Evolutionary conservation across 331 rosid species (phyloP).

Genomic region (Rhamnella rubrinervis): DNA sequence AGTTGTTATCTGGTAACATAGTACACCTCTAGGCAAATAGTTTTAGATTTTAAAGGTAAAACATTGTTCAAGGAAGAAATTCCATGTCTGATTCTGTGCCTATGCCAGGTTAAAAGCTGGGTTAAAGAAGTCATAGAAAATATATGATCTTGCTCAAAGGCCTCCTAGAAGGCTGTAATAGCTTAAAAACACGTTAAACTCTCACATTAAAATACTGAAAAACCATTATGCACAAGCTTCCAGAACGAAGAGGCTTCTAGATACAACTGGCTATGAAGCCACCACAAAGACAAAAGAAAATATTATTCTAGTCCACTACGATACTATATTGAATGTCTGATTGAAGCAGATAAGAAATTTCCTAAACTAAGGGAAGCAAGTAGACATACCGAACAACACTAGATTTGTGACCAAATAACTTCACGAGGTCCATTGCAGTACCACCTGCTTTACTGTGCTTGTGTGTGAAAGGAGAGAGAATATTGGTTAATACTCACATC

Average conservation of each 20-base stretch:
- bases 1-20: too few species aligned
- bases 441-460: constrained; percentile 67
- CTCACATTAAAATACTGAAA: too few species aligned
- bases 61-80: too few species aligned
- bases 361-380: neutral
- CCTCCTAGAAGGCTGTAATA: neutral
- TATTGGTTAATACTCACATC: constrained; percentile 12
- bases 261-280: too few species aligned
- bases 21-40: too few species aligned
- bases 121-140: constrained; percentile 1
- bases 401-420: constrained; percentile 81
- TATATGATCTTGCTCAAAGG: neutral
- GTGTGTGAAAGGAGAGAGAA: constrained; percentile 20
- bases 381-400: constrained; percentile 78
- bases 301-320: neutral
- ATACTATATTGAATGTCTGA: neutral
- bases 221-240: neutral
- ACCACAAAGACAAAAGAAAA: neutral
- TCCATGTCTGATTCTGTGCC: too few species aligned
- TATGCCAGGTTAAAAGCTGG: too few species aligned
- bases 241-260: neutral
- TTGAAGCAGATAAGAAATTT: neutral
- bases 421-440: constrained; percentile 80
- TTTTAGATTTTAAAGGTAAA: too few species aligned
- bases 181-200: neutral